Evolutionary conservation across 805 yeast genomes (phyloP), one percentile per base, ranked within the genome.

Genomic region (Maudiozyma turicensis): DNA sequence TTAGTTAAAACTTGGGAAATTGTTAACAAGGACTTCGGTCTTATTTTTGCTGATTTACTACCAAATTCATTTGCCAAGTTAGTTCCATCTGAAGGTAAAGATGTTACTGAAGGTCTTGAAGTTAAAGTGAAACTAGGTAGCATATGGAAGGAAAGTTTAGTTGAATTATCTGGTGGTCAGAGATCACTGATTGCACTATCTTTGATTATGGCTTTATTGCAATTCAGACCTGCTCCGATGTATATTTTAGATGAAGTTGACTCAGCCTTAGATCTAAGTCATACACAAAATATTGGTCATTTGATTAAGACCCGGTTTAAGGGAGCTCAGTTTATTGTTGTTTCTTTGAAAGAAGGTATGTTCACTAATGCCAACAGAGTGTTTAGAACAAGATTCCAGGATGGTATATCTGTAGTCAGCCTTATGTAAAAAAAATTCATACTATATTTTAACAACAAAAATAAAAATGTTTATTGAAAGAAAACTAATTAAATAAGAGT

Each of bases 171-270:
- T 6, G 99, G 99, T 49, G 99, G 99, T 15, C 99, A 93, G 66
- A 71, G 98, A 56, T 93, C 98, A 1, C 76, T 95, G 54, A 86
- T 91, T 54, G 99, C 99, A 0, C 71, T 93, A 49, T 86, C 98
- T 3, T 72, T 91, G 57, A 93, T 93, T 57, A 77, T 91, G 80
- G 96, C 98, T 0, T 72, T 93, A 52, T 72, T 93, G 45, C 95
- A 89, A 65, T 91, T 86, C 72, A 87, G 89, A 65, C 99, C 99
- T 5, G 99, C 99, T 1, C 99, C 99, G 7, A 86, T 93, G 95
- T 93, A 93, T 62, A 91, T 93, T 57, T 72, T 93, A 50, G 99
- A 93, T 68, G 99, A 93, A 69, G 97, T 93, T 38, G 99, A 93
- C 70, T 99, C 99, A 1, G 99, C 99, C 1, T 75, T 93, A 55